Evolutionary conservation across 371 early-diverging fungal species (phyloP), one percentile per base, ranked within the genome.

Genomic region (Dentiscutata heterogama): DNA sequence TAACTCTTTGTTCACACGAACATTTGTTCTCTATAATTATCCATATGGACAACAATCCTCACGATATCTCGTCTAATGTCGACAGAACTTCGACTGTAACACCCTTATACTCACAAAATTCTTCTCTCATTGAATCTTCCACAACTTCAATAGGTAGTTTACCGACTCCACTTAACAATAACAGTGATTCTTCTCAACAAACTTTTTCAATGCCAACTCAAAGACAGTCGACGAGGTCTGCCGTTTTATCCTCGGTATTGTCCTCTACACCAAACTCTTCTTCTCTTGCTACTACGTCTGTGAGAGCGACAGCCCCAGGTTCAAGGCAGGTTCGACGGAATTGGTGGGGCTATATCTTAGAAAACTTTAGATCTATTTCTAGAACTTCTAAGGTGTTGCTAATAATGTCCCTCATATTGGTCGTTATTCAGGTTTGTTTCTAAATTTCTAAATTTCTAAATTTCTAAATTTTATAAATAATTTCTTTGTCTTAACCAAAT

Each of bases 351-450:
- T 80, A 80, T 71, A 54, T 80, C 25, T 25, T 60, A 27, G 54
- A 68, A 22, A 71, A 25, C 35, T 80, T 80, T 60, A 80, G 80
- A 71, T 56, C 80, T 25, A 65, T 65, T 56, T 80, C 80, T 25
- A 64, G 80, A 71, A 80, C 71, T 10, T 80, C 80, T 1, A 80
- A 70, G 20, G 56, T 80, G 1, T 56, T 80, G 35, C 56, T 80
- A 60, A 56, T 80, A 42, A 22, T 80, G 22, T 54, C 56, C 27
- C 60, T 80, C 22, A 58, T 35, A 20, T 71, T 71, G 46, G 72
- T 71, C 11, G 14, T 71, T 14, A 70, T 80, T 56, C 80, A 80
- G 67, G 80, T 80, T 70, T 46, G 65, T 29, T 31, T 20, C 2
- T 68, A 18, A 35, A n/a, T n/a, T n/a, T n/a, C n/a, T n/a, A n/a